Evolutionary conservation across 2,329 filamentous ascomycete genomes (phyloP), one percentile per base, ranked within the genome.

Genomic region (Trichophyton mentagrophytes): DNA sequence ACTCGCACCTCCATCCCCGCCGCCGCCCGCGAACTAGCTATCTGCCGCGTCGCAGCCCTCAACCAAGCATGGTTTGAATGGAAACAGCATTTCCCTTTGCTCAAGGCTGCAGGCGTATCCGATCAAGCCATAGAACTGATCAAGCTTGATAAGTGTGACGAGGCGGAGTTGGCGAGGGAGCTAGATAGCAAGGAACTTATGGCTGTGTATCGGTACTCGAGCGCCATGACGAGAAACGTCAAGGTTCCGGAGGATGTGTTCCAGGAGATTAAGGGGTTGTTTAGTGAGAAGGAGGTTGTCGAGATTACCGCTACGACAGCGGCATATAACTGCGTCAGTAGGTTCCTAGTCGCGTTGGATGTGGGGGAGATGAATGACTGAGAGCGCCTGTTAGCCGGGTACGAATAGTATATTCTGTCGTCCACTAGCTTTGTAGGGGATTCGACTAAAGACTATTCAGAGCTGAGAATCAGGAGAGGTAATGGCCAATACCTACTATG

Each of bases 11-110:
- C 74, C 11, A 72, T 83, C 2, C 68, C 78, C 2, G 71, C 74
- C 2, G 69, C 74, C 38, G 68, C 90, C 59, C 84, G 88, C 65
- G 89, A 95, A 77, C 78, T 91, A 17, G 86, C 88, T 65, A 91
- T 95, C 67, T 89, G 84, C 68, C 82, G 89, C 57, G 87, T 95
- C 13, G 90, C 90, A 11, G 85, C 87, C 15, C 81, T 89, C 67
- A 95, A 95, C 73, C 74, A 80, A 17, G 90, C 90, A 1, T 89
- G 87, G 84, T 95, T 90, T 73, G 90, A 95, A 72, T 95, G 88
- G 89, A 81, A 77, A 40, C 83, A 89, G 60, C 90, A 95, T 70
- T 85, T 85, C 15, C 89, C 89, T 1, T 76, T 92, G n/a, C 78
- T 92, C 13, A 80, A 81, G 3, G 76, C 78, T 7, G 75, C 75